Base-by-base conservation (phyloP, 1,284 basidiomycete species). In the Neotropicomus parvogracilis region DNA sequence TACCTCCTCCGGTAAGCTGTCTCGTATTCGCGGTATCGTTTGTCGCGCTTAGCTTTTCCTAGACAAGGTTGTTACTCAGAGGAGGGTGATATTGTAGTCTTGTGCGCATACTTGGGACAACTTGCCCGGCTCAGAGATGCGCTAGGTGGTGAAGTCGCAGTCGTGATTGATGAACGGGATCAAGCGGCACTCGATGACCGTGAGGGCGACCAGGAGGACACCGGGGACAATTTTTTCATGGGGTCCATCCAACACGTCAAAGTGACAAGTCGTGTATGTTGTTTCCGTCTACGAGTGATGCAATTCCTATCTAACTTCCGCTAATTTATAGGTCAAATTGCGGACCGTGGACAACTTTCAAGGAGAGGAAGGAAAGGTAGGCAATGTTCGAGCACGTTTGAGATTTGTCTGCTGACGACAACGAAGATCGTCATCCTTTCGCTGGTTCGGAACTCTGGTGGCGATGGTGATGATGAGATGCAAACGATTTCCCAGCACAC, bases 311-410 rank as follows among this genome's bases (percentile, higher is more conserved):
- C 34, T 49, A 24, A 48, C 31, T 21, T 16, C 19, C 2, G 2
- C 14, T 14, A 13, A 10, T 20, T 34, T 43, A 28, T 36, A 87
- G 82, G 77, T 87, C 26, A 75, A 75, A 13, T 65, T 88, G 8
- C 75, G 84, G n/a, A 88, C 85, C 1, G 75, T 89, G 1, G 86
- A 89, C 55, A 88, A 83, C 51, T 89, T 80, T 57, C 87, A 90
- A 62, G 86, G 85, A 9, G 79, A 85, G 54, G 84, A 85, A 66
- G 81, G 75, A 1, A 76, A 75, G 58, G 71, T 74, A 49, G 26
- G 60, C 28, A 11, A 17, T 9, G 16, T 6, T 32, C 4, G 6
- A 16, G 10, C 46, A 20, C 46, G n/a, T 17, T 27, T 40, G 6
- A 20, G n/a, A 4, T 4, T 35, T 9, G 13, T 33, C 17, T 14